Percentiles rank a stretch among this genome's conserved stretches.
phyloP scores from a whole-genome alignment of 371 early-diverging fungal genomes.

The Apophysomyces trapeziformis region DNA sequence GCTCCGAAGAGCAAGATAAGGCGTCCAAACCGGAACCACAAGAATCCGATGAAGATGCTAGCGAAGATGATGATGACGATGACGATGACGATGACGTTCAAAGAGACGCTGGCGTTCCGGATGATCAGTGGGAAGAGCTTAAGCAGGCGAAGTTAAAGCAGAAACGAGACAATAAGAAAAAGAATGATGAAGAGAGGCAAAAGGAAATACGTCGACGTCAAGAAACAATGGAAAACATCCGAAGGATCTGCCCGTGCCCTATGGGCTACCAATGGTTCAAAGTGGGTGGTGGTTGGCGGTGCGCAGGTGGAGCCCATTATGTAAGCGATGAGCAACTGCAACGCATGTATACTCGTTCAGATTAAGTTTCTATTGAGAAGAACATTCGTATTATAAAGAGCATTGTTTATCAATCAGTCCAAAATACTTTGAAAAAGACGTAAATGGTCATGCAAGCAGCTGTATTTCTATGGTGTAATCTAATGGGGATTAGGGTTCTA shows the following conservation, averaged over 20 bases:
- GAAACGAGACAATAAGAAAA: neutral
- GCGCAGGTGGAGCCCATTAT: neutral
- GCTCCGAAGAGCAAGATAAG: neutral
- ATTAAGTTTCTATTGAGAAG: neutral
- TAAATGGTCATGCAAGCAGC: no score
- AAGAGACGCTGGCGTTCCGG: constrained; percentile 1
- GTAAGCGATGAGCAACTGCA: constrained; percentile 1
- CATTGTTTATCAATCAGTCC: no score
- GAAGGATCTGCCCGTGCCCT: neutral
- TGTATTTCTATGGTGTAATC: no score
- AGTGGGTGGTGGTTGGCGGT: neutral
- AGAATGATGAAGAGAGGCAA: neutral
- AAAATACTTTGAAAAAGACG: no score
- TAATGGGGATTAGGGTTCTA: no score
- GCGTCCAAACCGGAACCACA: neutral
- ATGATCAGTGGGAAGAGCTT: neutral
- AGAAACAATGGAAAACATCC: neutral
- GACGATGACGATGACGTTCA: neutral
- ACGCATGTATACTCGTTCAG: neutral
- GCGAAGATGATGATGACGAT: neutral
- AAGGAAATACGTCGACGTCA: neutral
- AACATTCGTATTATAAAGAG: no score
- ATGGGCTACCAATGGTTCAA: constrained; percentile 1
- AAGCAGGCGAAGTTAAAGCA: neutral
- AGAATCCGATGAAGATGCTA: neutral